Evolutionary conservation across 345 rosid species (phyloP).

Genomic region (Nasturtium officinale): DNA sequence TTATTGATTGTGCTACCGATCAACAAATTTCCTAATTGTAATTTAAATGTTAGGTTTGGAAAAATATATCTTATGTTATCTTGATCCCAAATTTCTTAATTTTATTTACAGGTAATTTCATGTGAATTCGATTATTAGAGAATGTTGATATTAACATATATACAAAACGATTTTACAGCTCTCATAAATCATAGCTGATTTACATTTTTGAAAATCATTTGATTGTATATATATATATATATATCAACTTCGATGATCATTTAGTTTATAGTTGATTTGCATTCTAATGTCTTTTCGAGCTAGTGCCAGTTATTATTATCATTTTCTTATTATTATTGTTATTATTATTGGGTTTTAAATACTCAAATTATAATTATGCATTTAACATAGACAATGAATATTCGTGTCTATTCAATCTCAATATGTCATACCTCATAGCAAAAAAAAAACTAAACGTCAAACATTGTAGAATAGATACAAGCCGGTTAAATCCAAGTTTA

Average conservation of each 20-base stretch:
- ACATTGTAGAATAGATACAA: constrained; percentile 27
- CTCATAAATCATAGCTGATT: background rate
- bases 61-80: background rate
- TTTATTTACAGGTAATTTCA: background rate
- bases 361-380: background rate
- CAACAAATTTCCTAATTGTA: background rate
- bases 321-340: too few relatives aligned
- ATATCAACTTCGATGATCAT: background rate
- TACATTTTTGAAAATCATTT: background rate
- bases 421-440: constrained; percentile 14
- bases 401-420: constrained; percentile 19
- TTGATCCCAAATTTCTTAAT: background rate
- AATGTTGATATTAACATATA: background rate
- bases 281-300: background rate
- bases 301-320: background rate
- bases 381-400: constrained; percentile 31
- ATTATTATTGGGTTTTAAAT: background rate
- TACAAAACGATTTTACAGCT: background rate
- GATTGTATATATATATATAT: too few relatives aligned
- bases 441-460: constrained; percentile 34
- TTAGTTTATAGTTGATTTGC: background rate
- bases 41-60: background rate
- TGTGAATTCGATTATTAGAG: background rate
- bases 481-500: constrained; percentile 32
- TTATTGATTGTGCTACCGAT: background rate